Evolutionary conservation across 768 basidiomycete genomes (phyloP).

Genomic region (Pleurotus sapidus): DNA sequence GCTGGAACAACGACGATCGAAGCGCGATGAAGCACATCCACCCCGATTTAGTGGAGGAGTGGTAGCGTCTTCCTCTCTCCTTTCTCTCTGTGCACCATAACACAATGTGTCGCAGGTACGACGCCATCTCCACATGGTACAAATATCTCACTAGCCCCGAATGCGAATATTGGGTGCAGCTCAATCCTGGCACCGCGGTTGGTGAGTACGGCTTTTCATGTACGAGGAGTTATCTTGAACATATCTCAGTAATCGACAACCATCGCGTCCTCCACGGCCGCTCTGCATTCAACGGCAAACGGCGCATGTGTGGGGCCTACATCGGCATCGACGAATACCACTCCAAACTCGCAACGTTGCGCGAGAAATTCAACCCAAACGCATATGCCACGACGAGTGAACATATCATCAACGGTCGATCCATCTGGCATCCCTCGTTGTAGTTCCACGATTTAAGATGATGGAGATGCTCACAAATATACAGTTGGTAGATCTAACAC

Average conservation of each 20-base stretch:
- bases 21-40: conserved; percentile 70
- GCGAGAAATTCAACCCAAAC: conserved; percentile 49
- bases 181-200: conserved; percentile 84
- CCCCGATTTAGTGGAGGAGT: conserved; percentile 65
- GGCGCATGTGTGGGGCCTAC: conserved; percentile 96
- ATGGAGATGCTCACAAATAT: background rate
- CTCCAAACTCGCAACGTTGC: conserved; percentile 70
- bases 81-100: background rate
- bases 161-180: conserved; percentile 89
- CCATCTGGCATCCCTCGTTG: conserved; percentile 56
- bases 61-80: conserved; percentile 37
- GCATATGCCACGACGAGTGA: conserved; percentile 11
- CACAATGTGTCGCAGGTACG: conserved; percentile 49
- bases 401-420: conserved; percentile 32
- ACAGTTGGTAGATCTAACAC: background rate
- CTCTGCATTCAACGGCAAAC: conserved; percentile 83
- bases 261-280: conserved; percentile 93
- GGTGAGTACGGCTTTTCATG: conserved; percentile 41
- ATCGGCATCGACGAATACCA: conserved; percentile 88
- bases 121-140: conserved; percentile 80
- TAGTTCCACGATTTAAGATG: conserved; percentile 24
- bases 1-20: conserved; percentile 96
- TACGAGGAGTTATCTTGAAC: no score
- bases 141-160: conserved; percentile 70
- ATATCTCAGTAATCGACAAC: conserved; percentile 75